phyloP scores from a whole-genome alignment of 2,329 filamentous ascomycete species.

The Hysterium pulicare region DNA sequence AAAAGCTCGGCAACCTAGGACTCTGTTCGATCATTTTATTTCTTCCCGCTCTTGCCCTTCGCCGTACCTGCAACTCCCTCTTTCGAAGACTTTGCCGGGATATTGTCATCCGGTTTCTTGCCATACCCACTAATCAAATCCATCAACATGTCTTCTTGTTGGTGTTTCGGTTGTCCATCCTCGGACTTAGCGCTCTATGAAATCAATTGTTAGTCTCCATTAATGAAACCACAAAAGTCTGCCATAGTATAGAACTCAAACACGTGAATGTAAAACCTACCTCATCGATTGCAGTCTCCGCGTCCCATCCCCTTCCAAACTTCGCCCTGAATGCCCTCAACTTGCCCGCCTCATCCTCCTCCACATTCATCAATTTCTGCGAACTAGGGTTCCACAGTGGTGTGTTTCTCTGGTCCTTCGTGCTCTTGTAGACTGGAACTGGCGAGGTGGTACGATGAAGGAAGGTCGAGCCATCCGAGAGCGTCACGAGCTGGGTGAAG shows the following conservation, averaged over 20 bases:
- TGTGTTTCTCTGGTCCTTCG: constrained; percentile 86
- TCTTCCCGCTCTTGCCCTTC: constrained; percentile 7
- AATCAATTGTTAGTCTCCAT: too few relatives aligned
- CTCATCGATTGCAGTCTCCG: constrained; percentile 14
- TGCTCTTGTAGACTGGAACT: constrained; percentile 56
- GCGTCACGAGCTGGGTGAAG: constrained; percentile 93
- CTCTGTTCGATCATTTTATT: too few relatives aligned
- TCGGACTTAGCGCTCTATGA: background rate
- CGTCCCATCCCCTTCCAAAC: constrained; percentile 83
- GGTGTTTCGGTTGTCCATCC: background rate
- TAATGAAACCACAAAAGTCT: too few relatives aligned
- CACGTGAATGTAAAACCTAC: constrained; percentile 9
- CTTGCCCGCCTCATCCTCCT: constrained; percentile 91
- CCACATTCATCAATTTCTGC: constrained; percentile 77
- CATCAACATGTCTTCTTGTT: constrained; percentile 23
- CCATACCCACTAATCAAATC: constrained; percentile 31
- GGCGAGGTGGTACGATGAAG: constrained; percentile 76
- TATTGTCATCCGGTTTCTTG: constrained; percentile 12
- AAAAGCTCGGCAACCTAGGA: too few relatives aligned
- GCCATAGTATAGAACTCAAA: too few relatives aligned
- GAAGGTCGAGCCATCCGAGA: constrained; percentile 86
- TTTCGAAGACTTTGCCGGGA: constrained; percentile 7
- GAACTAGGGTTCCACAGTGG: constrained; percentile 86
- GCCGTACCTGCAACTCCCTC: constrained; percentile 1
- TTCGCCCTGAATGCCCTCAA: constrained; percentile 79